Evolutionary conservation across 164 flowering plant genomes (phyloP).

Genomic region (Vitis rotundifolia): DNA sequence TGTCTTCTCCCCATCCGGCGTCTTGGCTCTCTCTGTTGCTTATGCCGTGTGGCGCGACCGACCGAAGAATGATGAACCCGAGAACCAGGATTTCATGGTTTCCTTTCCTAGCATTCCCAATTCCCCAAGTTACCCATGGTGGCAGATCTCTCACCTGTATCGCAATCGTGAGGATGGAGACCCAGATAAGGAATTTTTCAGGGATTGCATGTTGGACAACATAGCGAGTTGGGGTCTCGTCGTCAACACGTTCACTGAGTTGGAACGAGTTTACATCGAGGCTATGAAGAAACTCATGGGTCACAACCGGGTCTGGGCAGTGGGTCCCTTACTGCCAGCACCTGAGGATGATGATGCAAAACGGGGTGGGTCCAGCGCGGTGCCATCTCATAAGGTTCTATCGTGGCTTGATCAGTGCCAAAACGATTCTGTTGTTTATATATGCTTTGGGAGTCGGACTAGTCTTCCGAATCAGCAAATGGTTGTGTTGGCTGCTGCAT

Average conservation of each 20-base stretch:
- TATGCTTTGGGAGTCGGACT: constrained; percentile 36
- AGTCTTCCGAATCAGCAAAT: constrained; percentile 19
- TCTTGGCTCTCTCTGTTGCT: constrained; percentile 10
- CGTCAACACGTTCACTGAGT: constrained; percentile 21
- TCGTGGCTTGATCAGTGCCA: constrained; percentile 16
- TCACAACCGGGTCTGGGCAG: constrained; percentile 11
- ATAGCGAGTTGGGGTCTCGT: constrained; percentile 34
- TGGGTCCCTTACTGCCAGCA: constrained; percentile 6
- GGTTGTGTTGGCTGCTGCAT: constrained; percentile 29
- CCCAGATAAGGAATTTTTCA: constrained; percentile 18
- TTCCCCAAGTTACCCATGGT: constrained; percentile 21
- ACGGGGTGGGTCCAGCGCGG: constrained; percentile 13
- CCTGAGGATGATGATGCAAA: not conserved
- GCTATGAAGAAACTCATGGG: not conserved
- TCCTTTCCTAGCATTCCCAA: constrained; percentile 11
- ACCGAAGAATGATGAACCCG: not conserved
- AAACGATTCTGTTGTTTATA: constrained; percentile 3
- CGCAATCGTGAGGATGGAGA: constrained; percentile 9
- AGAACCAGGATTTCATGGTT: not conserved
- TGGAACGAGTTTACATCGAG: not conserved
- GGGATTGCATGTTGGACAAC: constrained; percentile 8
- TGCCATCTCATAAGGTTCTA: not conserved
- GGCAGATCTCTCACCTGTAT: constrained; percentile 21
- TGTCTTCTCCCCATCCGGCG: constrained; percentile 44
- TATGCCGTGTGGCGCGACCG: constrained; percentile 16